Conservation (phyloP, 345 rosid genomes). For the Salix suchowensis region DNA sequence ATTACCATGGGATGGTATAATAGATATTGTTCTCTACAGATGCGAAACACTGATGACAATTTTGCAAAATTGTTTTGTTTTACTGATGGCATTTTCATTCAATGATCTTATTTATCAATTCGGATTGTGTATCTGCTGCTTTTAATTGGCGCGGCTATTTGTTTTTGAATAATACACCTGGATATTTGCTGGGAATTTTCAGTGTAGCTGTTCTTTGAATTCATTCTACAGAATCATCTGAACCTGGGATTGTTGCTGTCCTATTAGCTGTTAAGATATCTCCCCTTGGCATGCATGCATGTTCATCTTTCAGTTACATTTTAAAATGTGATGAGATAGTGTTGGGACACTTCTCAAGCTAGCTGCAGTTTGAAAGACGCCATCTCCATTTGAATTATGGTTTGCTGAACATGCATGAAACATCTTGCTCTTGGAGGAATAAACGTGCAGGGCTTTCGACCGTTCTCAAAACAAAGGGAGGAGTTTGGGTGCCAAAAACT, state of each 20-base stretch:
- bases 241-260: background rate
- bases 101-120: background rate
- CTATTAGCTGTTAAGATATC: background rate
- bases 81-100: conserved; percentile 4
- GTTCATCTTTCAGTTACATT: background rate
- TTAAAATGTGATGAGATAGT: background rate
- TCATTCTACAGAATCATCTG: background rate
- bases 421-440: background rate
- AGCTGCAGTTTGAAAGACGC: too few relatives aligned
- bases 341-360: background rate
- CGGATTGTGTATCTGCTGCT: conserved; percentile 17
- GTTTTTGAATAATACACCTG: conserved; percentile 34
- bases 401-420: background rate
- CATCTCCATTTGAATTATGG: background rate
- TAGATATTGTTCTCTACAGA: conserved; percentile 15
- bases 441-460: background rate
- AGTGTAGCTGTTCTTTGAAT: background rate
- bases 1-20: conserved; percentile 15
- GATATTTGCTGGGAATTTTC: conserved; percentile 7
- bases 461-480: background rate
- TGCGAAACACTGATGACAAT: conserved; percentile 11
- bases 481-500: background rate
- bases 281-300: too few relatives aligned
- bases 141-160: conserved; percentile 8
- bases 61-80: conserved; percentile 11